Evolutionary conservation across 2,329 filamentous ascomycete genomes (phyloP), one percentile per base, ranked within the genome.

Genomic region (Trichophaea hybrida): DNA sequence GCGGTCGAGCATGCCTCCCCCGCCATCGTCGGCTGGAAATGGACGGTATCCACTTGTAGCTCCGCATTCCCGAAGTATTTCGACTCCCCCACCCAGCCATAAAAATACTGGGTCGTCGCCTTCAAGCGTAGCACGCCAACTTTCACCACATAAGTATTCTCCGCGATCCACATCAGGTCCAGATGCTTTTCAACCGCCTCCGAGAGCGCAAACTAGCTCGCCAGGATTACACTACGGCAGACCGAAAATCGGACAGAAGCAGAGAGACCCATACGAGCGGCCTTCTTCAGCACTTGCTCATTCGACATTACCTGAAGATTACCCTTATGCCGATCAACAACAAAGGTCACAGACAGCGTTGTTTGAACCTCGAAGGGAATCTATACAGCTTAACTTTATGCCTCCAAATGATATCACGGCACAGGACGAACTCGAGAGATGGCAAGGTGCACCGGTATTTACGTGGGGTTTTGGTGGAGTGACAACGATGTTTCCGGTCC

Each of bases 391-490:
- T 13, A 74, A 77, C 17, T 82, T 80, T 61, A 77, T 83, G 55
- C 67, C 74, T 4, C 81, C 81, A 3, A 74, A 73, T 52, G 80
- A 77, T 65, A 80, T 79, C 51, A 74, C 65, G 2, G 62, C 59
- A 4, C 73, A 81, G 15, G 93, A 98, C 73, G 82, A 84, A 1
- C 75, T 98, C 5, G 80, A 94, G 70, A 79, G 93, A 65, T 98
- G 93, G 93, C 89, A 86, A 73, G 94, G 94, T 2, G 80, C 81
- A 10, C 93, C 94, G 0, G 79, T 95, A 10, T 84, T 97, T 68
- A 80, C 80, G 0, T 98, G 94, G 84, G 89, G 88, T 2, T 82
- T 94, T 53, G 90, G 89, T 17, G 93, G 93, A 10, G 75, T 96
- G 8, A 78, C 94, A 2, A 89, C 86, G 1, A 88, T 84, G 48